Conservation (phyloP, 129 eudicot species). For the Gnaphalium uliginosum region DNA sequence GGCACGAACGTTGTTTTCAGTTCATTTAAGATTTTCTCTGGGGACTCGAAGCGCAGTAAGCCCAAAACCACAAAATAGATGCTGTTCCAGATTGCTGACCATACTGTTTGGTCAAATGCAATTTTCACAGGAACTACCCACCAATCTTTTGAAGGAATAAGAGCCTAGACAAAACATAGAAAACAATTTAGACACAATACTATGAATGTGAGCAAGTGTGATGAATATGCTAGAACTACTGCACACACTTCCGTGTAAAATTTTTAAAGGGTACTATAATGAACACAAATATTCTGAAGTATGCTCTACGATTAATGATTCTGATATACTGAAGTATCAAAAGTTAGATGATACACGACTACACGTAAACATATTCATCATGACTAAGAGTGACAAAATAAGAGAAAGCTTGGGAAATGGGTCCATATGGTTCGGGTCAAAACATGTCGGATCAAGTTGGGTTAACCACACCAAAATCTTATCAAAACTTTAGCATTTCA, state of each 20-base stretch:
- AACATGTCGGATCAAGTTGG: background rate
- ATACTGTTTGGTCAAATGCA: conserved; percentile 81
- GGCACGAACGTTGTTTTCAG: conserved; percentile 76
- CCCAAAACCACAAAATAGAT: conserved; percentile 79
- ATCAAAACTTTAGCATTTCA: background rate
- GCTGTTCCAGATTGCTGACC: conserved; percentile 97
- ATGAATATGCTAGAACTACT: background rate
- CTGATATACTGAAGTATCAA: background rate
- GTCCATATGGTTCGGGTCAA: background rate
- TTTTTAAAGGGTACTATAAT: background rate
- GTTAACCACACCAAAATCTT: background rate
- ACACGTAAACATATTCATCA: background rate
- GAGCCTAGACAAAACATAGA: conserved; percentile 45
- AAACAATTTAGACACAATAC: background rate
- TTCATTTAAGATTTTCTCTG: conserved; percentile 56
- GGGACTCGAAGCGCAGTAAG: conserved; percentile 79
- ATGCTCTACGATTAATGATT: background rate
- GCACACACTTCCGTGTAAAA: background rate
- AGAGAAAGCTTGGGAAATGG: background rate
- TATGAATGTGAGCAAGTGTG: background rate
- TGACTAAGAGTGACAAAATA: background rate
- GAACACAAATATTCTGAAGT: background rate
- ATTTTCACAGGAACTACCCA: conserved; percentile 96
- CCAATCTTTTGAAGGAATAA: conserved; percentile 85
- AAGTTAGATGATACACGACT: background rate